Percentiles rank a stretch among this genome's conserved stretches.
Evolutionary conservation across 108 stramenopile species (phyloP).

Genomic region (Bacterosira constricta): DNA sequence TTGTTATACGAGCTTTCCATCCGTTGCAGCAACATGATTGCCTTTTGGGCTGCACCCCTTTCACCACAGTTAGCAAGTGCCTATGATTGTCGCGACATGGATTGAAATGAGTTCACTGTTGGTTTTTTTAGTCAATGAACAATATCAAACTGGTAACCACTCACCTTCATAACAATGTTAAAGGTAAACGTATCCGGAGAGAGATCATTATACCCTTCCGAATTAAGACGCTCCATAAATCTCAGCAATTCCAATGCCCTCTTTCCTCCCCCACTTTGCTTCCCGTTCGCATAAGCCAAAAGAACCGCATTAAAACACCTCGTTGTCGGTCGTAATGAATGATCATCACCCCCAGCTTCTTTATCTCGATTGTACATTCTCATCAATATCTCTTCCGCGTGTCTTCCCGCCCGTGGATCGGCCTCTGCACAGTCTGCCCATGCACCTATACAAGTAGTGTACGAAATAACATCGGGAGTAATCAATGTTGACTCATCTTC

Average conservation of each 20-base stretch:
- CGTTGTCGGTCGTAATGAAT: slow-evolving; percentile 21
- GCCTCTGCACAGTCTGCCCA: slow-evolving; percentile 30
- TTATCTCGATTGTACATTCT: slow-evolving; percentile 37
- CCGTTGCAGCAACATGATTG: slow-evolving; percentile 20
- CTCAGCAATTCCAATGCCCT: slow-evolving; percentile 34
- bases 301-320: slow-evolving; percentile 48
- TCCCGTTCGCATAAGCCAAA: slow-evolving; percentile 40
- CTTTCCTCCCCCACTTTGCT: slow-evolving; percentile 28
- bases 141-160: too few species aligned
- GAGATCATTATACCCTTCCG: slow-evolving; percentile 29
- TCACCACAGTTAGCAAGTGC: slow-evolving; percentile 39
- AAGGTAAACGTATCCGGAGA: slow-evolving; percentile 28
- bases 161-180: slow-evolving; percentile 40
- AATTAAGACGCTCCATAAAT: slow-evolving; percentile 41
- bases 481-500: slow-evolving; percentile 29
- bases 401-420: slow-evolving; percentile 12
- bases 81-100: neutral
- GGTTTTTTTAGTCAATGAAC: too few species aligned
- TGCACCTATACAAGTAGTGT: slow-evolving; percentile 37
- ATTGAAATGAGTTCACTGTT: too few species aligned
- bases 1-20: slow-evolving; percentile 30
- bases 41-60: slow-evolving; percentile 35
- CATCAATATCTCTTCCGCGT: slow-evolving; percentile 40
- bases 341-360: neutral
- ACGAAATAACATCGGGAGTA: slow-evolving; percentile 33